A percentile compares a stretch with the other conserved stretches of the same genome.
Conservation (phyloP, 2,329 filamentous ascomycete species). For the Paecilomyces sp. region DNA sequence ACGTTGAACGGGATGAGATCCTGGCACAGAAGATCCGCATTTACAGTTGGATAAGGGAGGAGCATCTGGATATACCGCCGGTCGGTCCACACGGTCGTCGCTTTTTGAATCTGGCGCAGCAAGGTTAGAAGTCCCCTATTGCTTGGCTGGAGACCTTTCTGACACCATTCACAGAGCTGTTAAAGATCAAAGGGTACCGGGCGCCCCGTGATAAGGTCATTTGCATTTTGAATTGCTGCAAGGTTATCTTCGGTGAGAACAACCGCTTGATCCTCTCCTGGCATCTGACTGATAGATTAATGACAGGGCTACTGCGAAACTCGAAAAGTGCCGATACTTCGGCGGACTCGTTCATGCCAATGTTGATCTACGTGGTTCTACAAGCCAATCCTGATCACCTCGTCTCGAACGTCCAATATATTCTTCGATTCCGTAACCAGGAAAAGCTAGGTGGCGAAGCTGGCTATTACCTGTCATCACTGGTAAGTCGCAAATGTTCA, state of each 20-base stretch:
- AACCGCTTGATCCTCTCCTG: background rate
- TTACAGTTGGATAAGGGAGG: conserved; percentile 88
- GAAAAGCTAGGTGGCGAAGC: conserved; percentile 97
- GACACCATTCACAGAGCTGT: conserved; percentile 57
- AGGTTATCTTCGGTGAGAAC: conserved; percentile 84
- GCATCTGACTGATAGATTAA: background rate
- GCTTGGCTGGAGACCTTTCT: conserved; percentile 2
- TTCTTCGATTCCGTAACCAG: conserved; percentile 91
- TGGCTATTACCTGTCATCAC: conserved; percentile 92
- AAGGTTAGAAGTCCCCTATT: conserved; percentile 48
- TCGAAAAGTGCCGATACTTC: conserved; percentile 82
- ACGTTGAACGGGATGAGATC: conserved; percentile 94
- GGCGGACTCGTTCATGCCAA: conserved; percentile 89
- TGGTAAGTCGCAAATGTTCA: conserved; percentile 47
- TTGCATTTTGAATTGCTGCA: conserved; percentile 96
- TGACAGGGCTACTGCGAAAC: conserved; percentile 73
- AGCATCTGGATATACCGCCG: conserved; percentile 85
- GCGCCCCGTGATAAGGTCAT: conserved; percentile 98
- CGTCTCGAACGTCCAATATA: conserved; percentile 97
- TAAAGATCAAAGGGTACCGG: conserved; percentile 94
- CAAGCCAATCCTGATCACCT: conserved; percentile 92
- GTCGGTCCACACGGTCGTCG: conserved; percentile 79
- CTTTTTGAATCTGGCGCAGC: conserved; percentile 82
- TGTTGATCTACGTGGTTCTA: conserved; percentile 92
- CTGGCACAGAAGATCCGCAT: conserved; percentile 94